Evolutionary conservation across 345 rosid genomes (phyloP).

Genomic region (Sisymbrium altissimum): DNA sequence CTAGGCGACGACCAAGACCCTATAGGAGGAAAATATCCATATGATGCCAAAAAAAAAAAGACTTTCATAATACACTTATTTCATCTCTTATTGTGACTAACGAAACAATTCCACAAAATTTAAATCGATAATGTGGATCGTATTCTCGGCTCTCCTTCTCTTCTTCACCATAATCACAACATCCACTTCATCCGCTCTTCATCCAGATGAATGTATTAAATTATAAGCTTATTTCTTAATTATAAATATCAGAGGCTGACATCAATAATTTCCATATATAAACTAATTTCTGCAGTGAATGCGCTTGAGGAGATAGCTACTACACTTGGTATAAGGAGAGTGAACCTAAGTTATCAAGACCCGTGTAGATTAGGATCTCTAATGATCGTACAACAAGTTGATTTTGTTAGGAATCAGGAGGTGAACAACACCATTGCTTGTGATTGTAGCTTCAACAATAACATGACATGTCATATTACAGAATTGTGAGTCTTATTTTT

Average conservation of each 20-base stretch:
- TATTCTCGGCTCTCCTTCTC: neutral
- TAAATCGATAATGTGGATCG: neutral
- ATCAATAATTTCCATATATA: neutral
- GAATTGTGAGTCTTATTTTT: conserved; percentile 13
- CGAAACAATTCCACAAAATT: neutral
- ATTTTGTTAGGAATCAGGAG: neutral
- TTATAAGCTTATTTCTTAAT: neutral
- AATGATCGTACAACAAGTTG: neutral
- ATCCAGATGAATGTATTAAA: conserved; percentile 22
- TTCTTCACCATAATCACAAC: conserved; percentile 8
- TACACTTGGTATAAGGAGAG: conserved; percentile 20
- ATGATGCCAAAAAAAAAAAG: too few relatives aligned
- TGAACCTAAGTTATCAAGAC: conserved; percentile 5
- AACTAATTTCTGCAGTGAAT: neutral
- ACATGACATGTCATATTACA: conserved; percentile 23
- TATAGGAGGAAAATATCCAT: too few relatives aligned
- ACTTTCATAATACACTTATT: too few relatives aligned
- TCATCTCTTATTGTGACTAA: neutral
- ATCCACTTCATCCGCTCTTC: neutral
- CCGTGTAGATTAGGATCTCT: conserved; percentile 12
- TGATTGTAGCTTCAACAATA: conserved; percentile 9
- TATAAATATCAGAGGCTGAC: neutral
- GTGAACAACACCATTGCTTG: conserved; percentile 3
- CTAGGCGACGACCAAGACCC: too few relatives aligned
- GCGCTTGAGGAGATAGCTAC: conserved; percentile 19